phyloP scores from a whole-genome alignment of 352 stramenopile genomes.

The Nothophytophthora sp. region DNA sequence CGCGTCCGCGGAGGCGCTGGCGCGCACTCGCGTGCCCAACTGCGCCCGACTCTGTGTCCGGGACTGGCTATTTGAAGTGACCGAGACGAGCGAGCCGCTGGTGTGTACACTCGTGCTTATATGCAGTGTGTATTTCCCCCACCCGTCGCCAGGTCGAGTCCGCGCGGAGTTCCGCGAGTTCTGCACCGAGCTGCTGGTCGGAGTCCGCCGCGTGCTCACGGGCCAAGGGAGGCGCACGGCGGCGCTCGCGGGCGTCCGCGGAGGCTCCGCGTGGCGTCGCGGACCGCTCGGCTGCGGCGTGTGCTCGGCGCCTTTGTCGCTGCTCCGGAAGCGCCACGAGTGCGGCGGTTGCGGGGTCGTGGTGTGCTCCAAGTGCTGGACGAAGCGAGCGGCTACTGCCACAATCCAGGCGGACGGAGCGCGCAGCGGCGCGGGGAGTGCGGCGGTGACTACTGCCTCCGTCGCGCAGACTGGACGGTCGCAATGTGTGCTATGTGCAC shows the following conservation, averaged over 20 bases:
- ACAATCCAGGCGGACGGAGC: slow-evolving; percentile 1
- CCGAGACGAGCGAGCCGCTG: slow-evolving; percentile 54
- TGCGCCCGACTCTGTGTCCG: slow-evolving; percentile 56
- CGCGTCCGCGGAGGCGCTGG: slow-evolving; percentile 37
- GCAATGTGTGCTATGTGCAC: slow-evolving; percentile 63
- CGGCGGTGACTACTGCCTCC: slow-evolving; percentile 9
- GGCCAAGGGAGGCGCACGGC: slow-evolving; percentile 58
- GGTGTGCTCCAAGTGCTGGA: slow-evolving; percentile 63
- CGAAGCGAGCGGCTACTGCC: slow-evolving; percentile 12
- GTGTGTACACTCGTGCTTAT: slow-evolving; percentile 77
- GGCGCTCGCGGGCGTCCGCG: slow-evolving; percentile 18
- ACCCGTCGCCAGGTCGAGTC: neutral
- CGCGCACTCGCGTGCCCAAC: slow-evolving; percentile 30
- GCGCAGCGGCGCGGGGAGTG: slow-evolving; percentile 7
- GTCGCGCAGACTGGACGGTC: slow-evolving; percentile 16
- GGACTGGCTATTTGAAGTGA: slow-evolving; percentile 72
- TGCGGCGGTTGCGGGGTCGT: slow-evolving; percentile 53
- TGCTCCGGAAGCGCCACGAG: slow-evolving; percentile 61
- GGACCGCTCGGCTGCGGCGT: slow-evolving; percentile 50
- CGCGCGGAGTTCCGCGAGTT: slow-evolving; percentile 66
- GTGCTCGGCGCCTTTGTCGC: slow-evolving; percentile 58
- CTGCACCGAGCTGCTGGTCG: slow-evolving; percentile 54
- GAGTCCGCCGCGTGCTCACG: slow-evolving; percentile 46
- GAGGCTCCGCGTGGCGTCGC: slow-evolving; percentile 23
- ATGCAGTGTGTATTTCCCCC: slow-evolving; percentile 52